Base-by-base conservation (phyloP, 2,329 filamentous ascomycete genomes). In the Cadophora luteo-olivacea region DNA sequence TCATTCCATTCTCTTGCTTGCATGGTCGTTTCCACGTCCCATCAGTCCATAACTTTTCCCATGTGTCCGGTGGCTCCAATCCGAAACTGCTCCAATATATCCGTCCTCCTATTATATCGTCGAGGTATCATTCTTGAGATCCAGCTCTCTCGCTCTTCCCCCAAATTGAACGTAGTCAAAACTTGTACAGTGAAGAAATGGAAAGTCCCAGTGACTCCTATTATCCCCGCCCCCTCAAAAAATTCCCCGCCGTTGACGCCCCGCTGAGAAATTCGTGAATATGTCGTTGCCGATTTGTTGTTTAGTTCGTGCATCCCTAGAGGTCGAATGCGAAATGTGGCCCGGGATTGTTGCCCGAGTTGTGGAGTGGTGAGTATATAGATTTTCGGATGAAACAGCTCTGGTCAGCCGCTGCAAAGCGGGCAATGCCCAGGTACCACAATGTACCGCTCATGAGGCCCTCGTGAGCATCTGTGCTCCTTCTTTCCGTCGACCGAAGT, bases 391-490 rank as follows among this genome's bases (percentile, higher is more conserved):
- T 60, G 38, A 11, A 62, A 32, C 22, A 41, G 49, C 24, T 36
- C 22, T 38, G 33, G 41, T 72, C 62, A 75, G 36, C 63, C 61
- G 55, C 63, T 61, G 66, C 87, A 89, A 38, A 88, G 79, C 32
- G 84, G 83, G 72, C 87, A 92, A 75, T 85, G 85, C 66, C 89
- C 90, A 12, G 88, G 86, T 33, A 91, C 81, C 54, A 93, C 86
- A 74, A 93, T 92, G 75, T 91, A 92, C 72, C 91, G 85, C 78
- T 93, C 91, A 78, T 93, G 91, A 33, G 91, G 91, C 0, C 89
- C 86, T 66, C 85, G 84, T 6, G 85, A 76, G 74, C 91, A 93
- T 38, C 85, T 82, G 38, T 83, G 80, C 68, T 87, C 84, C 71
- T 83, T 84, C 76, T 83, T 87, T 66, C 90, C 90, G 74, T 93